These are phyloP conservation scores for Nissolia schottii DNA, from an alignment of 306 rosid genomes.

Conservation along the genomic window DNA sequence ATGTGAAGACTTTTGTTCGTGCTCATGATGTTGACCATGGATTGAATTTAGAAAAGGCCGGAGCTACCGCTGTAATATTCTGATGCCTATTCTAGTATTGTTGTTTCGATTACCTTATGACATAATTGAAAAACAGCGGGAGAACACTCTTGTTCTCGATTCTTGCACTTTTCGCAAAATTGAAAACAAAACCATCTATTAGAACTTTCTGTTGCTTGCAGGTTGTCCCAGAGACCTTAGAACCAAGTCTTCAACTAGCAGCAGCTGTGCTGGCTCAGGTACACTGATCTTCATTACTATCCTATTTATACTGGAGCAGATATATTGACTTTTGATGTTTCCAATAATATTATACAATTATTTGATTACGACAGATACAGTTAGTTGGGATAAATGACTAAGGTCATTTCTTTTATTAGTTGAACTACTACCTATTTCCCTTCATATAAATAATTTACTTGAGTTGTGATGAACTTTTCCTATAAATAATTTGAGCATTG, in stretches of 20 bases:
- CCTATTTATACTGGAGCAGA: background rate
- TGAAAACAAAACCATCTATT: background rate
- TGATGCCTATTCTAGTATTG: constrained; percentile 13
- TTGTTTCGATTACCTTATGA: constrained; percentile 10
- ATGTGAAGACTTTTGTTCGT: constrained; percentile 97
- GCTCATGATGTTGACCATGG: constrained; percentile 99
- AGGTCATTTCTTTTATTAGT: background rate
- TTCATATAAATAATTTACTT: background rate
- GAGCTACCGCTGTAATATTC: constrained; percentile 94
- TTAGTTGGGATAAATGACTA: constrained; percentile 1
- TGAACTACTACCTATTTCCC: background rate
- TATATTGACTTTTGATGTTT: background rate
- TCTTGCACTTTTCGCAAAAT: constrained; percentile 8
- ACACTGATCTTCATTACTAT: constrained; percentile 12
- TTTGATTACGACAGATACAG: background rate
- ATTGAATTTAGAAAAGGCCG: constrained; percentile 98
- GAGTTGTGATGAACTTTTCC: background rate
- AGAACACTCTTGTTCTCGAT: background rate
- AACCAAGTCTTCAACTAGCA: constrained; percentile 98
- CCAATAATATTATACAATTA: background rate
- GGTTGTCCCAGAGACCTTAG: constrained; percentile 99
- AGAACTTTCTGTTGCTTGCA: constrained; percentile 32
- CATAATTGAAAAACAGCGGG: background rate
- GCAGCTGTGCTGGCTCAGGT: constrained; percentile 99
- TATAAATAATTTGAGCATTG: background rate